Percentiles rank a stretch among this genome's conserved stretches.
These are phyloP conservation scores for Saturnispora sanitii DNA, from an alignment of 805 yeast species.

Conservation along the genomic window DNA sequence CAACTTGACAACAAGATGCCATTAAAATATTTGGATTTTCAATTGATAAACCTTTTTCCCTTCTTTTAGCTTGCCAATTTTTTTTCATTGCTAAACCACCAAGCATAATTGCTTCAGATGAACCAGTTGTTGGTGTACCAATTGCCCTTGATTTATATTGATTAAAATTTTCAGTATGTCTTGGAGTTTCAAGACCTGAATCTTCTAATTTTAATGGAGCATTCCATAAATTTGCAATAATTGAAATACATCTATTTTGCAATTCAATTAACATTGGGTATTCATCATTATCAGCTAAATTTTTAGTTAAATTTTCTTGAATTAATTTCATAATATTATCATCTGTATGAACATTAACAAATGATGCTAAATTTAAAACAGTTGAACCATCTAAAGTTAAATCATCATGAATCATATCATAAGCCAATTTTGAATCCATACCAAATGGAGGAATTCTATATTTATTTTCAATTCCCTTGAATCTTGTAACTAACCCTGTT, in stretches of 20 bases:
- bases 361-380: conserved; percentile 75
- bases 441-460: conserved; percentile 54
- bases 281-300: conserved; percentile 88
- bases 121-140: conserved; percentile 91
- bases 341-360: conserved; percentile 68
- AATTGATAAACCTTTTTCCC: conserved; percentile 46
- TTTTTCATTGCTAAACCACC: conserved; percentile 92
- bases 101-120: conserved; percentile 87
- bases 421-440: conserved; percentile 41
- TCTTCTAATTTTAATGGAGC: conserved; percentile 36
- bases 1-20: conserved; percentile 93
- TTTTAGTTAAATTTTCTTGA: conserved; percentile 68
- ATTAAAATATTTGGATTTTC: conserved; percentile 75
- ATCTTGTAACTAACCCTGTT: conserved; percentile 19
- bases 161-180: conserved; percentile 4
- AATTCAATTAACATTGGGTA: conserved; percentile 76
- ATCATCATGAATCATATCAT: conserved; percentile 59
- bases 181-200: conserved; percentile 14
- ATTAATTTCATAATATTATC: conserved; percentile 46
- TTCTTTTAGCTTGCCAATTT: conserved; percentile 66
- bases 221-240: conserved; percentile 73
- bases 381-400: conserved; percentile 79
- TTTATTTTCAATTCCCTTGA: conserved; percentile 37
- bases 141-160: conserved; percentile 34
- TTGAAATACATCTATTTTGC: conserved; percentile 75